Percentiles rank a stretch among this genome's conserved stretches.
Conservation (phyloP, 2,329 filamentous ascomycete species). For the Hypoxylon sp. region DNA sequence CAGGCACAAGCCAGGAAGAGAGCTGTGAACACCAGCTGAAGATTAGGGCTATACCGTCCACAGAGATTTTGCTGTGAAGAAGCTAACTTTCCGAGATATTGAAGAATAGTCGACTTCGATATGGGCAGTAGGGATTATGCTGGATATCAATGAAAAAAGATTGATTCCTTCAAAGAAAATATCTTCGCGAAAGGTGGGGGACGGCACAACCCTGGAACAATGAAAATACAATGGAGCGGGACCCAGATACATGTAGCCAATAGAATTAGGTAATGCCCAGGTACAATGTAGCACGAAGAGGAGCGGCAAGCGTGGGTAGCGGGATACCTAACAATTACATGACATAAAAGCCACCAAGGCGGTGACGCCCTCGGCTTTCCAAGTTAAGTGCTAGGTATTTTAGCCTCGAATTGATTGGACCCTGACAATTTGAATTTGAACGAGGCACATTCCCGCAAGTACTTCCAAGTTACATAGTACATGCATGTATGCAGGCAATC, state of each 20-base stretch:
- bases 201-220: constrained; percentile 30
- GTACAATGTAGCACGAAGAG: constrained; percentile 8
- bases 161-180: constrained; percentile 15
- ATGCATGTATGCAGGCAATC: background rate
- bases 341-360: constrained; percentile 27
- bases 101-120: background rate
- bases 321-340: constrained; percentile 7
- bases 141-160: constrained; percentile 11
- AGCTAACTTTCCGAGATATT: background rate
- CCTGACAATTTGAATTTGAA: constrained; percentile 11
- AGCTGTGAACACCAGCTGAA: background rate
- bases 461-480: constrained; percentile 1
- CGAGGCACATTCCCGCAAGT: background rate
- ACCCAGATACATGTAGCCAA: background rate
- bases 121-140: background rate
- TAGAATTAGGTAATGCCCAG: background rate
- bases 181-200: constrained; percentile 30
- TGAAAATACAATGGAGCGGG: constrained; percentile 3
- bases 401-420: constrained; percentile 21
- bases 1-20: constrained; percentile 19
- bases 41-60: background rate
- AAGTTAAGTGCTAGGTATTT: constrained; percentile 20
- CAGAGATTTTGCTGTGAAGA: background rate
- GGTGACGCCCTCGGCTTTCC: constrained; percentile 42
- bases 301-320: constrained; percentile 24